Percentiles rank a stretch among this genome's conserved stretches.
These are phyloP conservation scores for Mucor plumbeus DNA, from an alignment of 371 early-diverging fungal genomes.

Conservation along the genomic window DNA sequence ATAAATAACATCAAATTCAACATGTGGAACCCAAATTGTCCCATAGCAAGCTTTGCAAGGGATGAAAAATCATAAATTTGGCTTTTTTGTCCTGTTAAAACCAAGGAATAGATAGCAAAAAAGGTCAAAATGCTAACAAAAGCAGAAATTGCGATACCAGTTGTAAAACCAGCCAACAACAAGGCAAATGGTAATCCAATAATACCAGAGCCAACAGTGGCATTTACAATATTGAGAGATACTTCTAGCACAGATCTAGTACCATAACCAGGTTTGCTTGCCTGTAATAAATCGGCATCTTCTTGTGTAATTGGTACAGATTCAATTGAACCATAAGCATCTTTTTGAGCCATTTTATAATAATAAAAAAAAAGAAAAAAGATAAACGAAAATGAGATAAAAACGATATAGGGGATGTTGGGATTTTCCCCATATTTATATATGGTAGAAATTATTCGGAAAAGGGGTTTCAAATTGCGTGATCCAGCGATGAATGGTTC, in stretches of 20 bases:
- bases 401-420: not conserved
- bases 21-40: slow-evolving; percentile 53
- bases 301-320: not conserved
- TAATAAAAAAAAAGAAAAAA: not conserved
- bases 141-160: slow-evolving; percentile 55
- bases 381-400: not conserved
- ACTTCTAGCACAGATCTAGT: slow-evolving; percentile 41
- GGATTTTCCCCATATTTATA: not conserved
- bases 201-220: slow-evolving; percentile 66
- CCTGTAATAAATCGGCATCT: slow-evolving; percentile 42
- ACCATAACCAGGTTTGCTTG: slow-evolving; percentile 48
- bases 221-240: slow-evolving; percentile 62
- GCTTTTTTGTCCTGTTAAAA: slow-evolving; percentile 49
- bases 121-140: slow-evolving; percentile 53
- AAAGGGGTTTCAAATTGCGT: slow-evolving; percentile 5
- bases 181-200: slow-evolving; percentile 61
- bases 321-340: slow-evolving; percentile 22
- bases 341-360: not conserved
- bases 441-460: not conserved
- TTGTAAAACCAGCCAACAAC: slow-evolving; percentile 55
- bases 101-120: slow-evolving; percentile 51
- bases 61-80: slow-evolving; percentile 55
- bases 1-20: slow-evolving; percentile 58
- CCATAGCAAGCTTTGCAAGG: slow-evolving; percentile 57
- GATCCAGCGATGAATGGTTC: slow-evolving; percentile 5